Percentiles rank a stretch among this genome's conserved stretches.
phyloP scores from a whole-genome alignment of 1,284 basidiomycete species.

The Ustilago hordei region DNA sequence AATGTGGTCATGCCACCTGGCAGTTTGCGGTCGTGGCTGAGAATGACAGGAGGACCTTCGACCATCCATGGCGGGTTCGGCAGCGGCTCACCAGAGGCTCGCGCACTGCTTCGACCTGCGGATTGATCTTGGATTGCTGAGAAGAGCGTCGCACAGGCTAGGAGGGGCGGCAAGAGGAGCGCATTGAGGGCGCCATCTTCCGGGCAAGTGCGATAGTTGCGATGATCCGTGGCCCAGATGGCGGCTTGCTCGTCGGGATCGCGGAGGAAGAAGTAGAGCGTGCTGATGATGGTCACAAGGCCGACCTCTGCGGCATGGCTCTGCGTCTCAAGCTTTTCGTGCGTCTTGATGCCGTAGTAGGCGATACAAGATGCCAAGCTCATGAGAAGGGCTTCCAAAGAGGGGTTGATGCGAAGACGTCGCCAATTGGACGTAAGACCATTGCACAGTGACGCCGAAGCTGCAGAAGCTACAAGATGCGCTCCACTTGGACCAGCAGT shows the following conservation, averaged over 20 bases:
- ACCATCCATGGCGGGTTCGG: conserved; percentile 50
- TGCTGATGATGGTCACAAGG: conserved; percentile 38
- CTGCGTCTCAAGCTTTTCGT: conserved; percentile 35
- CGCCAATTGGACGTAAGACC: conserved; percentile 16
- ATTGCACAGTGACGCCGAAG: neutral
- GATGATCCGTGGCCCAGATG: conserved; percentile 62
- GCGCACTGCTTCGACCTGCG: conserved; percentile 42
- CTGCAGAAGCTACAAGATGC: conserved; percentile 3
- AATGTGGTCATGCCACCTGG: conserved; percentile 45
- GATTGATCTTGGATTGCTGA: conserved; percentile 52
- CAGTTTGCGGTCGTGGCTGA: conserved; percentile 39
- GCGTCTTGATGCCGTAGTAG: conserved; percentile 40
- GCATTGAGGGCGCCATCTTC: conserved; percentile 62
- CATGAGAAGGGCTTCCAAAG: conserved; percentile 45
- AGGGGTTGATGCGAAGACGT: conserved; percentile 36
- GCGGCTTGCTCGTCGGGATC: conserved; percentile 43
- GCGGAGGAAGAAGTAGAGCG: conserved; percentile 53
- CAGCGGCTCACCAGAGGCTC: conserved; percentile 47
- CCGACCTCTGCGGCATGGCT: conserved; percentile 52
- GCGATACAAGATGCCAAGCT: conserved; percentile 35
- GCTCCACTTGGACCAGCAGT: neutral
- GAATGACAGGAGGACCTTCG: conserved; percentile 52
- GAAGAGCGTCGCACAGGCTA: conserved; percentile 53
- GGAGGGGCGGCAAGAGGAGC: conserved; percentile 54
- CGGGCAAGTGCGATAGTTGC: conserved; percentile 54